These are phyloP conservation scores for Coniella vitis DNA, from an alignment of 2,329 filamentous ascomycete genomes.

Conservation along the genomic window DNA sequence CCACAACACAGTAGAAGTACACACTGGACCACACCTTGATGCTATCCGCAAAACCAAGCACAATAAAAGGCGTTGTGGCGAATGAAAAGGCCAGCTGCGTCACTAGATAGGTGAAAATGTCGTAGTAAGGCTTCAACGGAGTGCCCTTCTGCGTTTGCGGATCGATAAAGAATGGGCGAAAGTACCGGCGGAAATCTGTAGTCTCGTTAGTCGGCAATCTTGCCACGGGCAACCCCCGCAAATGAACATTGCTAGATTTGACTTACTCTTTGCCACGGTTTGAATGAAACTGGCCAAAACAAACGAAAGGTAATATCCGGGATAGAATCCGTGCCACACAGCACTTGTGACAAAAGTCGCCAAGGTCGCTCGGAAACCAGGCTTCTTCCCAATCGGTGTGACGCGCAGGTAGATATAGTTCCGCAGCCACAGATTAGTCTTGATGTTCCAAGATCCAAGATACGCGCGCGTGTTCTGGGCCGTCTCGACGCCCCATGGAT, in stretches of 20 bases:
- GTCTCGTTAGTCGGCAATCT: conserved; percentile 14
- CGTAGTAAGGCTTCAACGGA: conserved; percentile 77
- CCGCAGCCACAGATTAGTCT: conserved; percentile 92
- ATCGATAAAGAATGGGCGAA: conserved; percentile 89
- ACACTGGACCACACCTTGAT: conserved; percentile 74
- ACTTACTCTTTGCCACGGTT: conserved; percentile 86
- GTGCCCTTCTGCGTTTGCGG: conserved; percentile 64
- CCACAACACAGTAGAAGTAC: conserved; percentile 78
- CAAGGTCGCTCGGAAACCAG: conserved; percentile 88
- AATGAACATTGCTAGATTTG: background rate
- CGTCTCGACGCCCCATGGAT: conserved; percentile 75
- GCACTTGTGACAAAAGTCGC: conserved; percentile 92
- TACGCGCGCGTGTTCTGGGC: conserved; percentile 93
- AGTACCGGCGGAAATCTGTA: conserved; percentile 76
- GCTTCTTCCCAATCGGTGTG: conserved; percentile 91
- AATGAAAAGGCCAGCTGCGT: conserved; percentile 85
- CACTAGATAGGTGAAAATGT: conserved; percentile 64
- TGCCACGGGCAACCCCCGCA: conserved; percentile 7
- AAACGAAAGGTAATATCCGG: conserved; percentile 91
- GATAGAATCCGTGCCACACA: conserved; percentile 97
- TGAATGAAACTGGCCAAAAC: conserved; percentile 86
- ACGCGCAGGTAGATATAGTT: conserved; percentile 96
- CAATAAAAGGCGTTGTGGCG: conserved; percentile 74
- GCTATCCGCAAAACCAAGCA: conserved; percentile 66
- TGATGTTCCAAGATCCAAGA: conserved; percentile 94